phyloP scores from a whole-genome alignment of 805 yeast genomes.

The Wickerhamomyces silvicola region DNA sequence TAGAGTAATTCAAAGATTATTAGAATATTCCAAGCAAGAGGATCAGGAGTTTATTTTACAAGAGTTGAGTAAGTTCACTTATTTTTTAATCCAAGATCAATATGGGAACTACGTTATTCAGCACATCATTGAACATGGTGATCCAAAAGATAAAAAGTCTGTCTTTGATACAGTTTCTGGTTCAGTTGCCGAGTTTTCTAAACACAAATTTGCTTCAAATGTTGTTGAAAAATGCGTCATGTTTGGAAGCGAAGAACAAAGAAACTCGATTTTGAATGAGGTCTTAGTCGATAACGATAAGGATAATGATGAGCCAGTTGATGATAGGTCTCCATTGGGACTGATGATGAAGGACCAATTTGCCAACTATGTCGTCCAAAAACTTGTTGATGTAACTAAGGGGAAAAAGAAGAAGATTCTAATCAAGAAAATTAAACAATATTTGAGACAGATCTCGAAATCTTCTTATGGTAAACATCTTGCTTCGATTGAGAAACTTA shows the following conservation, averaged over 20 bases:
- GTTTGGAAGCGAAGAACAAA: constrained; percentile 59
- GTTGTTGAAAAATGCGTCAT: constrained; percentile 93
- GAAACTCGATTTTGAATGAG: constrained; percentile 55
- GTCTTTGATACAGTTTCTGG: constrained; percentile 66
- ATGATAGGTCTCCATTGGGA: constrained; percentile 66
- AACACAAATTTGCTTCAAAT: constrained; percentile 95
- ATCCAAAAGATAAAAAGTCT: constrained; percentile 47
- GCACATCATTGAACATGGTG: constrained; percentile 85
- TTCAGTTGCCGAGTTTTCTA: constrained; percentile 74
- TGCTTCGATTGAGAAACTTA: constrained; percentile 66
- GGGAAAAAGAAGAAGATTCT: constrained; percentile 63
- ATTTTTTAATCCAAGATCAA: constrained; percentile 84
- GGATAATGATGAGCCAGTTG: constrained; percentile 36
- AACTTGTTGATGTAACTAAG: constrained; percentile 76
- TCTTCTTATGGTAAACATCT: constrained; percentile 74
- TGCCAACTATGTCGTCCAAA: constrained; percentile 96
- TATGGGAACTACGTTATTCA: constrained; percentile 98
- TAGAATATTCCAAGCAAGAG: constrained; percentile 64
- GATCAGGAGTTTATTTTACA: constrained; percentile 64
- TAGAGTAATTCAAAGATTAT: constrained; percentile 86
- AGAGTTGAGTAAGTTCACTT: constrained; percentile 68
- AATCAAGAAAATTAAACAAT: constrained; percentile 71
- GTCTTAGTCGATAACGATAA: constrained; percentile 49
- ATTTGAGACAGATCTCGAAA: constrained; percentile 66
- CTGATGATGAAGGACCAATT: constrained; percentile 97